Conservation (phyloP, 768 basidiomycete genomes). For the Paxillus involutus region DNA sequence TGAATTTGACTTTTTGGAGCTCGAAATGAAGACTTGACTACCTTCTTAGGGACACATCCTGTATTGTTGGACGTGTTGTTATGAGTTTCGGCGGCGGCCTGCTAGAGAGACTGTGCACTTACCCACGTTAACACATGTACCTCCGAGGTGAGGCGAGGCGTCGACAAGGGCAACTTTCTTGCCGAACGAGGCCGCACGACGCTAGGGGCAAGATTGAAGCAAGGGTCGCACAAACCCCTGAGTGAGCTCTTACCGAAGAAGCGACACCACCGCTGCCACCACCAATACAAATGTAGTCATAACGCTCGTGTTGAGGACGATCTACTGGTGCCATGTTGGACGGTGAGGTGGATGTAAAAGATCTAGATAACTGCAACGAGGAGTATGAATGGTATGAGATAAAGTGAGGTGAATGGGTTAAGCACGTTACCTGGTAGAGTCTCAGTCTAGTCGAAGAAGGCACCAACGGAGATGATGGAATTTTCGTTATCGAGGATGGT, state of each 20-base stretch:
- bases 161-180: constrained; percentile 94
- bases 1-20: neutral
- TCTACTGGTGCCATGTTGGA: constrained; percentile 72
- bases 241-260: constrained; percentile 62
- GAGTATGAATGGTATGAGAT: neutral
- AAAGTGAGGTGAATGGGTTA: constrained; percentile 19
- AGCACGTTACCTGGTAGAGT: constrained; percentile 26
- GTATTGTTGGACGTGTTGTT: constrained; percentile 3
- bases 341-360: constrained; percentile 37
- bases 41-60: constrained; percentile 99
- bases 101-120: constrained; percentile 28
- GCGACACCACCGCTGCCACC: constrained; percentile 94
- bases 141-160: constrained; percentile 70
- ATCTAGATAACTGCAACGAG: constrained; percentile 44
- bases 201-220: constrained; percentile 41
- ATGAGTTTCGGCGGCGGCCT: constrained; percentile 1
- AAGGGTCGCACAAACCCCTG: constrained; percentile 24
- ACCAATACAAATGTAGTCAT: constrained; percentile 87
- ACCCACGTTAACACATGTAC: constrained; percentile 99
- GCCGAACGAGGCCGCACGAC: constrained; percentile 89
- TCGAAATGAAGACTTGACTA: constrained; percentile 18
- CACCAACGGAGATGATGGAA: constrained; percentile 4
- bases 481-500: constrained; percentile 12
- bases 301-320: constrained; percentile 61
- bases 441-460: constrained; percentile 11